These are phyloP conservation scores for Trichaptum fuscoviolaceum DNA, from an alignment of 768 basidiomycete species.

Conservation along the genomic window DNA sequence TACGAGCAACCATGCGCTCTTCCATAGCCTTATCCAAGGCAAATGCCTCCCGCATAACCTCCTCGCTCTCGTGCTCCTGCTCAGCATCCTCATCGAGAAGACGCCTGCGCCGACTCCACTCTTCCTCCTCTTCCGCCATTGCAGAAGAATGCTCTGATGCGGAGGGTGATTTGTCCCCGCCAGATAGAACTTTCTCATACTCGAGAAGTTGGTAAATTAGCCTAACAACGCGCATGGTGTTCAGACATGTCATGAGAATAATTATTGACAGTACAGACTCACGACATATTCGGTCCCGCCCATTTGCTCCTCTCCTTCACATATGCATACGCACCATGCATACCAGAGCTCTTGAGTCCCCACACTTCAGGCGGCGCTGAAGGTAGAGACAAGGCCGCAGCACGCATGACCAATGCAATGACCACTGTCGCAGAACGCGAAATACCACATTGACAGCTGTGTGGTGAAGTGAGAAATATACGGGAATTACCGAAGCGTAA, in stretches of 20 bases:
- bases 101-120: constrained; percentile 69
- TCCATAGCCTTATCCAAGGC: constrained; percentile 87
- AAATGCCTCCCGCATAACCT: constrained; percentile 71
- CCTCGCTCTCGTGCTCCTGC: constrained; percentile 44
- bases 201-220: constrained; percentile 92
- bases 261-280: constrained; percentile 31
- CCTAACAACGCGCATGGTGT: constrained; percentile 34
- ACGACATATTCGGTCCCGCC: constrained; percentile 95
- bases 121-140: constrained; percentile 64
- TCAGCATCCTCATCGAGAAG: constrained; percentile 47
- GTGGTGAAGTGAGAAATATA: constrained; percentile 10
- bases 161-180: constrained; percentile 42
- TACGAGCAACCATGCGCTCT: constrained; percentile 71
- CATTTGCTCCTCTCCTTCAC: constrained; percentile 87
- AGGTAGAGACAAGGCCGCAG: constrained; percentile 65
- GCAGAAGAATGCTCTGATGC: constrained; percentile 51
- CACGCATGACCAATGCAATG: constrained; percentile 91
- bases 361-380: constrained; percentile 70
- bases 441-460: constrained; percentile 89
- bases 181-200: constrained; percentile 73
- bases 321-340: constrained; percentile 86
- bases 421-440: constrained; percentile 86
- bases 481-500: constrained; percentile 5
- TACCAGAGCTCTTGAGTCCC: constrained; percentile 60
- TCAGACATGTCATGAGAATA: constrained; percentile 18